Evolutionary conservation across 192 early-diverging fungal species (phyloP).

Genomic region (Linnemannia exigua): DNA sequence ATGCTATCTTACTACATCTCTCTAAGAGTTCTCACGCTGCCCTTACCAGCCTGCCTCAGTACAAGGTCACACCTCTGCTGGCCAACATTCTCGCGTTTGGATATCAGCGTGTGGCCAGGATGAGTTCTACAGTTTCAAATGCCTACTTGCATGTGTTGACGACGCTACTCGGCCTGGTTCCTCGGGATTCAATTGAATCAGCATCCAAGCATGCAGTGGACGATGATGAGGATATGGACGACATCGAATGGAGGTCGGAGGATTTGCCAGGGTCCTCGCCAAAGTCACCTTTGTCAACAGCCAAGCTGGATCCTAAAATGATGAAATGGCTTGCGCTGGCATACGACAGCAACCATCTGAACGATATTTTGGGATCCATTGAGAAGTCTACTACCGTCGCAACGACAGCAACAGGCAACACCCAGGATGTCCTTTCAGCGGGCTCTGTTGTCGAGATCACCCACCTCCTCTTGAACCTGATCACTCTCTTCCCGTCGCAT

Average conservation of each 20-base stretch:
- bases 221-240: conserved; percentile 59
- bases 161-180: conserved; percentile 46
- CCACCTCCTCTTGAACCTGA: conserved; percentile 66
- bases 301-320: conserved; percentile 48
- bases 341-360: conserved; percentile 53
- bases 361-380: conserved; percentile 51
- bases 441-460: conserved; percentile 52
- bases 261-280: conserved; percentile 13
- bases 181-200: conserved; percentile 25
- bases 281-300: not conserved
- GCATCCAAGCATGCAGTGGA: conserved; percentile 17
- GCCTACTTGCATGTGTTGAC: conserved; percentile 58
- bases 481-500: conserved; percentile 69
- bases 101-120: conserved; percentile 37
- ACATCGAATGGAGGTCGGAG: conserved; percentile 30
- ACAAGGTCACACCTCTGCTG: conserved; percentile 27
- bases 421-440: conserved; percentile 15
- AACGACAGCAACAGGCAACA: not conserved
- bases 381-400: not conserved
- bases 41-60: conserved; percentile 55
- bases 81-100: conserved; percentile 30
- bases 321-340: conserved; percentile 59
- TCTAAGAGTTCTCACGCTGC: conserved; percentile 59
- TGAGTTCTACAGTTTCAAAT: conserved; percentile 21
- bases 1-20: conserved; percentile 51